Evolutionary conservation across 2,329 filamentous ascomycete species (phyloP), one percentile per base, ranked within the genome.

Genomic region (Alternaria arbusti): DNA sequence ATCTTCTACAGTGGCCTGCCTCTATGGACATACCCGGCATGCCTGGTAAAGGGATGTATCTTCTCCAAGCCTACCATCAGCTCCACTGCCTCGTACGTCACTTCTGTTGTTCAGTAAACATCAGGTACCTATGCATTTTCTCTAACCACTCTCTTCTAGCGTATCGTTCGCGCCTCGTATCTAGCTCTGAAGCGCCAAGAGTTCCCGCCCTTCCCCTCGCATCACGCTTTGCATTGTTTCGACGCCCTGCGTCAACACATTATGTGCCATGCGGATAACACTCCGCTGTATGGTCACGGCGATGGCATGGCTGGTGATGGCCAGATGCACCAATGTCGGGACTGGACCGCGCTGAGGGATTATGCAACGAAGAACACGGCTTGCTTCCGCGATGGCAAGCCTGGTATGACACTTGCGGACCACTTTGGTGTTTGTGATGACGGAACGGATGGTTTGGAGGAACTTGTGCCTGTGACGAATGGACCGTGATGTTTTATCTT

Each of bases 291-390:
- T 56, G 23, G 58, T 2, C 59, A 57, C 12, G 67, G 61, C 26
- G 54, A 69, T 46, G 61, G 62, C 23, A 69, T 51, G 15, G 65
- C 65, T 44, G 67, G 68, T 5, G 62, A 69, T n/a, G 68, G 60
- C 25, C 65, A 69, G 54, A 36, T 60, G 25, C 67, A 59, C 11
- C 65, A 66, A 40, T 70, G 68, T 50, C 55, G 60, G 22, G 52
- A 61, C 43, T 70, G 68, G 68, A 58, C 64, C 32, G 61, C 57
- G 12, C 52, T 70, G 32, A 55, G 66, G 11, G 61, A 67, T 22
- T 70, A 59, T 54, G 67, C 67, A 13, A 69, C 66, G 6, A 61
- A 69, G 15, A 65, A 76, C 40, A 66, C 74, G 9, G 74, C 74
- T 3, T 76, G 74, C 44, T 75, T 76, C 43, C 57, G 67, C 15